Percentiles rank a stretch among this genome's conserved stretches.
phyloP scores from a whole-genome alignment of 2,329 filamentous ascomycete genomes.

The Myriosclerotinia curreyana region DNA sequence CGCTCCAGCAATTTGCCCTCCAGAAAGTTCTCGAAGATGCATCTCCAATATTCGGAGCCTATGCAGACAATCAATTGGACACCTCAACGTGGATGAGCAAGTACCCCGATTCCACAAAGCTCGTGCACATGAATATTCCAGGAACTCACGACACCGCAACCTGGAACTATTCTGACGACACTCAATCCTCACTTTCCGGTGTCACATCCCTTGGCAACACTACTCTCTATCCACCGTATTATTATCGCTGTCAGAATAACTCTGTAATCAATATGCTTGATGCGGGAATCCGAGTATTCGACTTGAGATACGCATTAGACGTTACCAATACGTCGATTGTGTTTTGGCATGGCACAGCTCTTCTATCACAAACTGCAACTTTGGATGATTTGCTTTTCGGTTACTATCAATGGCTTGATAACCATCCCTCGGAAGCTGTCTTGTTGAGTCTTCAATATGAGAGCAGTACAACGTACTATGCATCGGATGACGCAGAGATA shows the following conservation, averaged over 20 bases:
- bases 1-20: conserved; percentile 42
- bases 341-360: conserved; percentile 49
- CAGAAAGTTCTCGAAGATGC: conserved; percentile 45
- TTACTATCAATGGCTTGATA: conserved; percentile 49
- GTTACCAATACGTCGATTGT: conserved; percentile 45
- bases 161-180: conserved; percentile 49
- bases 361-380: conserved; percentile 46
- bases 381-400: conserved; percentile 47
- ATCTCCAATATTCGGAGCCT: conserved; percentile 45
- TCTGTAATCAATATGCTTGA: conserved; percentile 44
- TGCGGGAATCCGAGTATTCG: conserved; percentile 49
- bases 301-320: conserved; percentile 50
- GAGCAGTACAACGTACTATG: conserved; percentile 39
- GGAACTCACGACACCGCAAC: conserved; percentile 51
- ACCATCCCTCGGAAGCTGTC: conserved; percentile 46
- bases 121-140: conserved; percentile 50
- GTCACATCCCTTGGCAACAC: conserved; percentile 44
- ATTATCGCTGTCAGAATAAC: conserved; percentile 46
- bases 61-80: conserved; percentile 28
- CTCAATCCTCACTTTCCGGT: conserved; percentile 42
- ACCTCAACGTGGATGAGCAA: conserved; percentile 47
- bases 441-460: conserved; percentile 50
- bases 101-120: conserved; percentile 43
- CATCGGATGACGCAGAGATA: conserved; percentile 40
- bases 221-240: conserved; percentile 33